phyloP scores from a whole-genome alignment of 2,329 filamentous ascomycete species.

The Aureobasidium leucospermi region DNA sequence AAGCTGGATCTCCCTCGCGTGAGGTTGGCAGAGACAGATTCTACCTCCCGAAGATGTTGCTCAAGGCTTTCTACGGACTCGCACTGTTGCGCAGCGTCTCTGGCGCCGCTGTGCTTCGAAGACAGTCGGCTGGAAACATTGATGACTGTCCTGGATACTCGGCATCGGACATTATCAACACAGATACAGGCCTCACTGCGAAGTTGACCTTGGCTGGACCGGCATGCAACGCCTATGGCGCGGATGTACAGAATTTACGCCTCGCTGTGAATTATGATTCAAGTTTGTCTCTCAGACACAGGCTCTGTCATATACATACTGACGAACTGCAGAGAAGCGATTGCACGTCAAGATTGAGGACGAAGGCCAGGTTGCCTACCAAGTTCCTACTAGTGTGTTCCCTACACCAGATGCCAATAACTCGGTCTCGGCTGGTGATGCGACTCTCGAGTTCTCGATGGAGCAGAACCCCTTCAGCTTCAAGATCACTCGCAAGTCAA shows the following conservation, averaged over 20 bases:
- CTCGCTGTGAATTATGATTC: slow-evolving; percentile 57
- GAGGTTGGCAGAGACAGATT: neutral
- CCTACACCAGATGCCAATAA: slow-evolving; percentile 31
- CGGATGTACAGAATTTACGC: slow-evolving; percentile 49
- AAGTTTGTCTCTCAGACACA: slow-evolving; percentile 23
- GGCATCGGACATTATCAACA: slow-evolving; percentile 51
- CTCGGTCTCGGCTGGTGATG: neutral
- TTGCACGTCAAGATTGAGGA: slow-evolving; percentile 71
- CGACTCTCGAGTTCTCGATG: slow-evolving; percentile 39
- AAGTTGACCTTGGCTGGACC: slow-evolving; percentile 61
- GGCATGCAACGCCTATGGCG: slow-evolving; percentile 56
- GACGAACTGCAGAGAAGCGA: slow-evolving; percentile 30
- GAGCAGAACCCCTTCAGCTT: slow-evolving; percentile 60
- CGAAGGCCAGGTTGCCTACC: slow-evolving; percentile 59
- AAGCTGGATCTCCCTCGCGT: neutral
- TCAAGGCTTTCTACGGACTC: neutral
- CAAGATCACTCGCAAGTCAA: slow-evolving; percentile 51
- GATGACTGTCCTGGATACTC: slow-evolving; percentile 58
- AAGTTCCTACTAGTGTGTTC: slow-evolving; percentile 63
- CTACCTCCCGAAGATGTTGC: neutral
- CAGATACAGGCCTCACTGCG: slow-evolving; percentile 26
- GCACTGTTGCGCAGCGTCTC: neutral
- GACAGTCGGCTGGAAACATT: neutral
- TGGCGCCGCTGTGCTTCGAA: neutral
- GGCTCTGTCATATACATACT: neutral